Evolutionary conservation across 257 asterid genomes (phyloP), one percentile per base, ranked within the genome.

Genomic region (Solanum etuberosum): DNA sequence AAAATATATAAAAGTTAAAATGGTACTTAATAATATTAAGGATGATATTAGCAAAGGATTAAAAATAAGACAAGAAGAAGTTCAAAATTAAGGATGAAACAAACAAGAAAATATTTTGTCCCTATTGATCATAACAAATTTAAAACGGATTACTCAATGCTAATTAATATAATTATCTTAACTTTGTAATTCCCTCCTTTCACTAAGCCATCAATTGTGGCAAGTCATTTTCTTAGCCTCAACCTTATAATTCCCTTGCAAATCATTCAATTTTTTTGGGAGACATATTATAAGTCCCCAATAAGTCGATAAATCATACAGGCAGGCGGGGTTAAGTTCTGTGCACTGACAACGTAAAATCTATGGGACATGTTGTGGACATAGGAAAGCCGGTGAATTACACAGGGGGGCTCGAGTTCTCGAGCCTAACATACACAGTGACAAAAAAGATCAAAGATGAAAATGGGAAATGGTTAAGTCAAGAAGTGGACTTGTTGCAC

Each of bases 361-460:
- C 68, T 80, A 91, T 88, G 92, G 87, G 85, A 31, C 88, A 88
- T 70, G 83, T 48, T 74, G 37, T 95, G 15, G 94, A 94, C 74
- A 88, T 94, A 20, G 94, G 93, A 9, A 93, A 94, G 88, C 93
- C 93, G 0, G 85, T 89, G 16, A 91, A 90, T 70, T 87, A 90
- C 43, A 88, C 90, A 0, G 98, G 98, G 0, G 98, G 98, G 27
- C 85, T 95, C 1, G 94, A 93, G 42, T 94, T 93, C 43, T 85
- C 95, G 6, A 88, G 87, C 91, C 92, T 95, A 1, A 93, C 97
- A 0, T 95, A 94, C 84, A 89, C 94, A 1, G 98, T 95, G 78
- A 87, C 90, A 37, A 93, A 91, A 83, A 90, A 91, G 90, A 76
- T 84, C 78, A 92, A 94, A 89, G 94, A 93, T 23, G 67, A 68